Conservation (phyloP, 371 early-diverging fungal genomes). For the Rhizopus arrhizus region DNA sequence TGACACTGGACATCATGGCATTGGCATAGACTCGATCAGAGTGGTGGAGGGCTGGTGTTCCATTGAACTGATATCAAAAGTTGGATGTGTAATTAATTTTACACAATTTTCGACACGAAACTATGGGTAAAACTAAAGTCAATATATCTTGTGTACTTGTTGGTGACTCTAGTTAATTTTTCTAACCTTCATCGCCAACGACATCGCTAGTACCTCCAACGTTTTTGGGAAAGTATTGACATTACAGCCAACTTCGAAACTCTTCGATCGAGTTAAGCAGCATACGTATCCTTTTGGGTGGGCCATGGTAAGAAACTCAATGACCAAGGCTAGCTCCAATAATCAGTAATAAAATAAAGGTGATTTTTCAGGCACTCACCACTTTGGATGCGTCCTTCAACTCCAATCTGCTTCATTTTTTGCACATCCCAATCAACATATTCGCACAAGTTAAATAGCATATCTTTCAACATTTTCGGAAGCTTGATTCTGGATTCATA, state of each 20-base stretch:
- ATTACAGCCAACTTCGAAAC: slow-evolving; percentile 7
- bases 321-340: slow-evolving; percentile 6
- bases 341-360: background rate
- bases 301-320: slow-evolving; percentile 5
- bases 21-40: slow-evolving; percentile 1
- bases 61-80: background rate
- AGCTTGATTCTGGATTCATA: slow-evolving; percentile 15
- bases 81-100: slow-evolving; percentile 9
- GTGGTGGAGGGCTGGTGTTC: slow-evolving; percentile 3
- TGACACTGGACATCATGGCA: slow-evolving; percentile 3
- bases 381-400: slow-evolving; percentile 11
- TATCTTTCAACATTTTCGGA: slow-evolving; percentile 17
- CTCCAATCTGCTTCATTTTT: slow-evolving; percentile 6
- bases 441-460: slow-evolving; percentile 16
- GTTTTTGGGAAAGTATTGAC: slow-evolving; percentile 10
- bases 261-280: slow-evolving; percentile 8
- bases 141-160: slow-evolving; percentile 2
- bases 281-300: slow-evolving; percentile 13
- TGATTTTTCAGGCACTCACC: slow-evolving; percentile 1
- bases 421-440: slow-evolving; percentile 12
- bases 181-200: slow-evolving; percentile 4
- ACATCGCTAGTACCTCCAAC: slow-evolving; percentile 4
- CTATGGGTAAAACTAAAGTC: background rate
- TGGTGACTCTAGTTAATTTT: background rate
- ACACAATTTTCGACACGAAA: slow-evolving; percentile 6